Percentiles rank a stretch among this genome's conserved stretches.
Conservation (phyloP, 2,329 filamentous ascomycete genomes). For the Incumbomyces delicatus region DNA sequence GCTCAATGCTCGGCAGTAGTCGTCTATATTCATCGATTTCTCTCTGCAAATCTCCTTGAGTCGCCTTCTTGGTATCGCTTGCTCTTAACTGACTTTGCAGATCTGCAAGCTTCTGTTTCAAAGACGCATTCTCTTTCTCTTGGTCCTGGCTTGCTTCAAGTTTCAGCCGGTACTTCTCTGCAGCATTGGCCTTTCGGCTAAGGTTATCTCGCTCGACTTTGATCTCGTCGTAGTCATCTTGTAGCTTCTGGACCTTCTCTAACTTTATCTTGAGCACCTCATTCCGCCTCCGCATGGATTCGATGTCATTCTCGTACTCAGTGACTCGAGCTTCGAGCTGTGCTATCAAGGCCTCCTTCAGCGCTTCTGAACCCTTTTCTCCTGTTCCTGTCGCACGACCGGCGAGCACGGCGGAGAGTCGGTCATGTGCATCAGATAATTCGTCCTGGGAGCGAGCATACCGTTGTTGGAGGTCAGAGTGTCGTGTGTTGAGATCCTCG, state of each 20-base stretch:
- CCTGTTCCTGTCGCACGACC: constrained; percentile 33
- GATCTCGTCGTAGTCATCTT: constrained; percentile 41
- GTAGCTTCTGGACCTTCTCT: constrained; percentile 33
- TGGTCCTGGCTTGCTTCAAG: constrained; percentile 39
- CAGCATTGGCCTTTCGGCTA: constrained; percentile 38
- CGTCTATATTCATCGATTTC: constrained; percentile 30
- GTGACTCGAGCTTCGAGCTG: constrained; percentile 59
- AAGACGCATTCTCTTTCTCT: constrained; percentile 38
- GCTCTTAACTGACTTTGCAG: constrained; percentile 39
- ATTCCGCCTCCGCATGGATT: constrained; percentile 34
- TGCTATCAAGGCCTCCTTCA: constrained; percentile 63
- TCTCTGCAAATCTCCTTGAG: constrained; percentile 19
- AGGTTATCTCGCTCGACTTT: constrained; percentile 39
- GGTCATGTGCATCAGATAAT: constrained; percentile 39
- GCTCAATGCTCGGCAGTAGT: constrained; percentile 38
- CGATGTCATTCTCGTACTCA: constrained; percentile 36
- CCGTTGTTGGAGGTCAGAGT: constrained; percentile 48
- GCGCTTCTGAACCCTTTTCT: constrained; percentile 36
- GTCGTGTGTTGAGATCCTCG: constrained; percentile 47
- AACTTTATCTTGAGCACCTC: constrained; percentile 37
- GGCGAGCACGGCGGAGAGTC: constrained; percentile 43
- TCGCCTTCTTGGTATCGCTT: constrained; percentile 29
- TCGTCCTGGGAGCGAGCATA: constrained; percentile 37
- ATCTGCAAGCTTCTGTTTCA: constrained; percentile 38
- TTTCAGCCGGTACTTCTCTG: constrained; percentile 42